A percentile compares a stretch with the other conserved stretches of the same genome.
phyloP scores from a whole-genome alignment of 2,329 filamentous ascomycete species.

The Beauveria medogensis region DNA sequence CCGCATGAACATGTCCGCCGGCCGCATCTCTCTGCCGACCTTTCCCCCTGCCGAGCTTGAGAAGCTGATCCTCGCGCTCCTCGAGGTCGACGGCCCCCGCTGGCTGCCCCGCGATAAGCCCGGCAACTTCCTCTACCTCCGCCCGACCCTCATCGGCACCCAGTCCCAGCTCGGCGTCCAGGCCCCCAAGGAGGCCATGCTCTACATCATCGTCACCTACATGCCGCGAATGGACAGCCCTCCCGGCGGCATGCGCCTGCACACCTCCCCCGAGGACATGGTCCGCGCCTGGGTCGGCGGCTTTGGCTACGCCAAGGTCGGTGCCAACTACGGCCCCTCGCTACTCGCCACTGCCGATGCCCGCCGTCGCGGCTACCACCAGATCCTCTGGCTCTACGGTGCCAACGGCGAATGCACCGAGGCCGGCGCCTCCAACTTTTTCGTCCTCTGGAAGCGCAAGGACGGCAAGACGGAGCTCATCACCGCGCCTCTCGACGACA shows the following conservation, averaged over 20 bases:
- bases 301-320: constrained; percentile 86
- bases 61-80: constrained; percentile 63
- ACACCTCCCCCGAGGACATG: constrained; percentile 73
- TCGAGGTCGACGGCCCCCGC: constrained; percentile 63
- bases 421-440: constrained; percentile 88
- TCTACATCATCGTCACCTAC: constrained; percentile 70
- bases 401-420: constrained; percentile 73
- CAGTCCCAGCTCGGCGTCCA: constrained; percentile 74
- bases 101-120: constrained; percentile 68
- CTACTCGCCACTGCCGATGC: constrained; percentile 74
- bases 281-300: constrained; percentile 90
- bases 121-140: constrained; percentile 72
- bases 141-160: constrained; percentile 80
- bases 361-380: constrained; percentile 64
- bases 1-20: constrained; percentile 52
- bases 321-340: constrained; percentile 85
- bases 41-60: constrained; percentile 66
- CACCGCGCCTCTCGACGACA: constrained; percentile 74
- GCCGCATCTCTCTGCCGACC: constrained; percentile 63
- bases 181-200: constrained; percentile 70
- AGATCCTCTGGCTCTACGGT: constrained; percentile 92
- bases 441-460: constrained; percentile 62
- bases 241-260: constrained; percentile 57
- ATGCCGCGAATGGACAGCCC: constrained; percentile 50
- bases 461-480: constrained; percentile 55